phyloP scores from a whole-genome alignment of 1,139 yeast species.

The Yamadazyma friedrichii region DNA sequence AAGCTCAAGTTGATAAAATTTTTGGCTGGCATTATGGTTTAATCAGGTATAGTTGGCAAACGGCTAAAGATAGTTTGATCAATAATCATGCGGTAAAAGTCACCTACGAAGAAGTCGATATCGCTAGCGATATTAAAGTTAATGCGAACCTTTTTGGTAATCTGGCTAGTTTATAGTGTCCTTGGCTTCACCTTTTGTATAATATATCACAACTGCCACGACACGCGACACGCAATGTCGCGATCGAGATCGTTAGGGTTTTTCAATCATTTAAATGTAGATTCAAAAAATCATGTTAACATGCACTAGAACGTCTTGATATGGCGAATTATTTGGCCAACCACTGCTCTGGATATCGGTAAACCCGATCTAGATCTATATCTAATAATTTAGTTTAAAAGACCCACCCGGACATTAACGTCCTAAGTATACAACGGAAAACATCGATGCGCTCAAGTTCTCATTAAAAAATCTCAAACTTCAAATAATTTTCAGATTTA shows the following conservation, averaged over 20 bases:
- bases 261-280: no score
- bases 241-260: slow-evolving; percentile 3
- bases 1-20: slow-evolving; percentile 57
- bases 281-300: no score
- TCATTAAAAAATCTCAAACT: slow-evolving; percentile 1
- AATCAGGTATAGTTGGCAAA: slow-evolving; percentile 91
- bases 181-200: no score
- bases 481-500: slow-evolving; percentile 1
- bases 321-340: no score
- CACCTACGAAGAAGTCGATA: slow-evolving; percentile 39
- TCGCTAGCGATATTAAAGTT: slow-evolving; percentile 4
- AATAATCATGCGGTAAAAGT: slow-evolving; percentile 48
- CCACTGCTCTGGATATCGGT: no score
- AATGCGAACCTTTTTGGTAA: slow-evolving; percentile 5
- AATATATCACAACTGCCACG: neutral
- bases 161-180: slow-evolving; percentile 1
- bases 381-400: no score
- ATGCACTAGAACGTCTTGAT: no score
- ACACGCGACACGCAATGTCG: slow-evolving; percentile 15
- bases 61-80: slow-evolving; percentile 71
- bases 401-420: slow-evolving; percentile 2
- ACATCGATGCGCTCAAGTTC: slow-evolving; percentile 4
- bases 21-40: slow-evolving; percentile 85
- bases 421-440: slow-evolving; percentile 3
- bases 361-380: no score